Evolutionary conservation across 257 asterid genomes (phyloP), one percentile per base, ranked within the genome.

Genomic region (Scutellaria barbata): DNA sequence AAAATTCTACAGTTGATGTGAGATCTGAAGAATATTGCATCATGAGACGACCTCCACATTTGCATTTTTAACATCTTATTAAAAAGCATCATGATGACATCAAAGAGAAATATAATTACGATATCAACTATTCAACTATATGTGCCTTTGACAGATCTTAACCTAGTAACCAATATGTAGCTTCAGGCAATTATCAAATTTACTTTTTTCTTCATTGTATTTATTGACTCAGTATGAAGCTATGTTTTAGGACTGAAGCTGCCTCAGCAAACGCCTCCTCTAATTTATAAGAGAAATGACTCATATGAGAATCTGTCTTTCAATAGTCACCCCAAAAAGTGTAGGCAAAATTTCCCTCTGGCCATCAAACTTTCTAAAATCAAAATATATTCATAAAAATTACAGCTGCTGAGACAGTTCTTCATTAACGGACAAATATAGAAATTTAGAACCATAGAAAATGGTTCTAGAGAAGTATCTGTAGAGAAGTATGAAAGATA

Each of bases 331-430:
- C 12, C 12, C 52, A 22, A 16, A 40, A 20, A 57, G 14, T 40
- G 52, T 16, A 10, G 42, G 60, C 14, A 59, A 50, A 20, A 10
- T 16, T 10, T 16, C 68, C 45, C 40, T 35, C 55, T 63, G 18
- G 46, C 63, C 68, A 35, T 37, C 20, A 30, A 39, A 47, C 25
- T 12, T 22, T 16, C 35, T 63, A 63, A 46, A 22, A 55, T 45
- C 33, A 43, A 39, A 4, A 60, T 25, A 41, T 55, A 67, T 39
- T 48, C 51, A 68, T 12, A 50, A 53, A 30, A 75, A 61, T n/a
- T 22, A 35, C 45, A 62, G 54, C 25, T 53, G 56, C 43, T 68
- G 46, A 17, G 51, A 69, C 63, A 70, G 64, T 43, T 75, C 58
- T 45, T 76, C 63, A 66, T 30, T 56, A 30, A 40, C 30, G 14